phyloP scores from a whole-genome alignment of 768 basidiomycete genomes.

The Naganishia friedmannii region DNA sequence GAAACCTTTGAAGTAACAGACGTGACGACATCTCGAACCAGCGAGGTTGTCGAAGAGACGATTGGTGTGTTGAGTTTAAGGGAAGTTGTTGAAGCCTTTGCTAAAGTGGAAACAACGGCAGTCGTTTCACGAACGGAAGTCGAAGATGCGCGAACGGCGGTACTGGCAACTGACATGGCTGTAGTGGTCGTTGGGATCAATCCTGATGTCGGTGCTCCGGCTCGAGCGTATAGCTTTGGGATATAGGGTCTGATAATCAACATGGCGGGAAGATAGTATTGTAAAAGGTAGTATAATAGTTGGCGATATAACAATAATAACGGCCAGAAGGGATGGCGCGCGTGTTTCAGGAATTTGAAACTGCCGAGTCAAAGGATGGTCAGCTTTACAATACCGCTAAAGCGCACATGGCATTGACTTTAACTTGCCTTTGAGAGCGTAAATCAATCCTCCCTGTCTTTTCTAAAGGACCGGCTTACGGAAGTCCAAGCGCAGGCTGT shows the following conservation, averaged over 20 bases:
- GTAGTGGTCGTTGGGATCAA: neutral
- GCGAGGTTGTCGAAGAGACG: slow-evolving; percentile 10
- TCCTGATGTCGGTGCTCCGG: slow-evolving; percentile 21
- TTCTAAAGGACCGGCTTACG: neutral
- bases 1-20: neutral
- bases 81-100: neutral
- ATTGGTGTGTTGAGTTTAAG: neutral
- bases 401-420: neutral
- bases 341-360: neutral
- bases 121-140: slow-evolving; percentile 4
- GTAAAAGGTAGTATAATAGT: neutral
- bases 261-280: slow-evolving; percentile 1
- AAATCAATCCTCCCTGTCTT: neutral
- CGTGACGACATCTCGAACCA: slow-evolving; percentile 4
- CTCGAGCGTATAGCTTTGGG: slow-evolving; percentile 10
- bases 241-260: neutral
- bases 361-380: neutral
- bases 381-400: neutral
- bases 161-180: slow-evolving; percentile 5
- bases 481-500: neutral
- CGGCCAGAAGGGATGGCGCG: neutral
- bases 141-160: neutral
- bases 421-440: neutral
- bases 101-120: neutral
- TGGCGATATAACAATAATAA: neutral